Conservation (phyloP, 768 basidiomycete genomes). For the Boletus pseudo-olivaceus region DNA sequence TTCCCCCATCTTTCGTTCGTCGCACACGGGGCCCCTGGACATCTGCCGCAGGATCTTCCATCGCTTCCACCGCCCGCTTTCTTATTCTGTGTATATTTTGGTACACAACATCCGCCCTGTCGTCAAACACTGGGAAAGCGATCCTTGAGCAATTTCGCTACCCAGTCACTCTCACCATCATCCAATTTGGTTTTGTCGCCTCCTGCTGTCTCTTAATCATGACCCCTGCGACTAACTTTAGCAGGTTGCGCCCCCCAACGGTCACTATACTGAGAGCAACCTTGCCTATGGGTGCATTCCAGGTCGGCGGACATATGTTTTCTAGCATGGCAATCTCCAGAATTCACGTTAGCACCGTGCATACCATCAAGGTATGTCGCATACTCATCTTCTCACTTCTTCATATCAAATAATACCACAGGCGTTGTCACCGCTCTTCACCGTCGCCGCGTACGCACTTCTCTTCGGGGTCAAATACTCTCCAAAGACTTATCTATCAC, state of each 20-base stretch:
- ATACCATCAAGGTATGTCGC: conserved; percentile 88
- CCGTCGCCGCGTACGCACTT: conserved; percentile 91
- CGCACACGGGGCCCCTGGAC: conserved; percentile 19
- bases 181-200: conserved; percentile 96
- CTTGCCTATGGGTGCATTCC: conserved; percentile 94
- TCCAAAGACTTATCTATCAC: conserved; percentile 83
- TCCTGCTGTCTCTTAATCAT: conserved; percentile 82
- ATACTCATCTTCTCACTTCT: background rate
- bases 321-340: conserved; percentile 96
- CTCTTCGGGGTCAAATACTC: conserved; percentile 95
- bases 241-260: conserved; percentile 68
- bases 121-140: conserved; percentile 94
- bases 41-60: conserved; percentile 11
- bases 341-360: conserved; percentile 95
- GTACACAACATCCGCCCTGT: conserved; percentile 91
- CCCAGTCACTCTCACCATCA: conserved; percentile 94
- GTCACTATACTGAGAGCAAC: conserved; percentile 71
- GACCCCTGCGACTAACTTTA: conserved; percentile 66
- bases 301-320: conserved; percentile 97
- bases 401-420: conserved; percentile 30
- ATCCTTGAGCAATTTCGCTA: conserved; percentile 91
- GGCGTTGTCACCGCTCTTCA: conserved; percentile 97
- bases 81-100: conserved; percentile 82
- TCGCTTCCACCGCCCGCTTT: conserved; percentile 48
- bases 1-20: conserved; percentile 27